Percentiles rank a stretch among this genome's conserved stretches.
phyloP scores from a whole-genome alignment of 495 filamentous ascomycete species.

The Daldinia loculata region DNA sequence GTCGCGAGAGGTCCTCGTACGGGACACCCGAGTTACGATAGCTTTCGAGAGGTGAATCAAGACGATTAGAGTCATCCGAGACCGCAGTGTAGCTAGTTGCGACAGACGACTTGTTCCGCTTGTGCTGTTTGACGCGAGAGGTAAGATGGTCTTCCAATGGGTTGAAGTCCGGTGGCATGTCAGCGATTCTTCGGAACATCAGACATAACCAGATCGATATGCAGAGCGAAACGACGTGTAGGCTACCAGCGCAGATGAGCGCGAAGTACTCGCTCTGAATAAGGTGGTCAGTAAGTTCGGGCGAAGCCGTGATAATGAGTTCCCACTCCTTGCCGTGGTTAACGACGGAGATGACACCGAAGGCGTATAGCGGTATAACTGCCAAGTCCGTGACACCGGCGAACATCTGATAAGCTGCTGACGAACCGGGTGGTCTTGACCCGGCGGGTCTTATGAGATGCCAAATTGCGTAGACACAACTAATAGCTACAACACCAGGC shows the following conservation, averaged over 20 bases:
- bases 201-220: conserved; percentile 75
- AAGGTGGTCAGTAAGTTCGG: conserved; percentile 61
- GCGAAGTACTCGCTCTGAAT: conserved; percentile 69
- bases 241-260: conserved; percentile 65
- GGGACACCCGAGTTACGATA: conserved; percentile 58
- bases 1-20: conserved; percentile 64
- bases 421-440: conserved; percentile 74
- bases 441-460: conserved; percentile 75
- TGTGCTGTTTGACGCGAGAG: conserved; percentile 65
- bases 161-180: conserved; percentile 90
- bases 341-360: conserved; percentile 67
- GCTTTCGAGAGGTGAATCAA: conserved; percentile 57
- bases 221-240: conserved; percentile 74
- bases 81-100: conserved; percentile 62
- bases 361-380: conserved; percentile 79
- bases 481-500: conserved; percentile 76
- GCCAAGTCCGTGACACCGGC: conserved; percentile 74
- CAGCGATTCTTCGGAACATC: conserved; percentile 80
- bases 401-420: conserved; percentile 86
- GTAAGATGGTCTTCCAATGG: conserved; percentile 88
- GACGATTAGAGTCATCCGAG: conserved; percentile 60
- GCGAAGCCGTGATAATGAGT: conserved; percentile 63
- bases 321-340: conserved; percentile 67
- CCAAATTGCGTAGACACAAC: conserved; percentile 78
- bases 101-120: conserved; percentile 77